Evolutionary conservation across 1,284 basidiomycete genomes (phyloP).

Genomic region (Ustilago cynodontis): DNA sequence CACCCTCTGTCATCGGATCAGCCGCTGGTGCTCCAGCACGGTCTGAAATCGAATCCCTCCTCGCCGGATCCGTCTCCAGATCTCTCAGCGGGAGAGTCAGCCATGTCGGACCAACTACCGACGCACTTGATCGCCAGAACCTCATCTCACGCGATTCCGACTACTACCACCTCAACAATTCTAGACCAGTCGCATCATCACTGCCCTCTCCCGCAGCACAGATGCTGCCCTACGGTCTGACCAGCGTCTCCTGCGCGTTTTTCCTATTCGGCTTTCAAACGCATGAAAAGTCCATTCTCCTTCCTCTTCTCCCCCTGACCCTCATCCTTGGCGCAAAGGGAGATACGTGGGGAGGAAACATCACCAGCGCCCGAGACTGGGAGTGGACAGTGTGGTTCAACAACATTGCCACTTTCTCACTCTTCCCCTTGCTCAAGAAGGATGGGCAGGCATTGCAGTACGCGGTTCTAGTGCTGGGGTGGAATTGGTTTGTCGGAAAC

Average conservation of each 20-base stretch:
- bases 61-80: constrained; percentile 49
- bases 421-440: constrained; percentile 87
- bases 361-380: constrained; percentile 74
- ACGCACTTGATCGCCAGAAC: constrained; percentile 10
- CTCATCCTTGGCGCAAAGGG: constrained; percentile 78
- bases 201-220: constrained; percentile 75
- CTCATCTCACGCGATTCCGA: constrained; percentile 63
- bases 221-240: constrained; percentile 66
- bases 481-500: constrained; percentile 83
- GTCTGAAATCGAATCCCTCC: constrained; percentile 53
- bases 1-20: constrained; percentile 47
- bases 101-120: constrained; percentile 9
- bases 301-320: constrained; percentile 86
- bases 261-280: constrained; percentile 96
- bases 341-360: constrained; percentile 70
- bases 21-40: constrained; percentile 25
- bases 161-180: constrained; percentile 54
- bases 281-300: constrained; percentile 91
- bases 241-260: constrained; percentile 77
- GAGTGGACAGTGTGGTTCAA: constrained; percentile 83
- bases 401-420: constrained; percentile 87
- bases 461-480: constrained; percentile 77
- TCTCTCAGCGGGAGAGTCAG: constrained; percentile 26
- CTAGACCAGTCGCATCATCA: constrained; percentile 75
- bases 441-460: constrained; percentile 85